Conservation (phyloP, 2,329 filamentous ascomycete genomes). For the Sclerotinia sclerotiorum region DNA sequence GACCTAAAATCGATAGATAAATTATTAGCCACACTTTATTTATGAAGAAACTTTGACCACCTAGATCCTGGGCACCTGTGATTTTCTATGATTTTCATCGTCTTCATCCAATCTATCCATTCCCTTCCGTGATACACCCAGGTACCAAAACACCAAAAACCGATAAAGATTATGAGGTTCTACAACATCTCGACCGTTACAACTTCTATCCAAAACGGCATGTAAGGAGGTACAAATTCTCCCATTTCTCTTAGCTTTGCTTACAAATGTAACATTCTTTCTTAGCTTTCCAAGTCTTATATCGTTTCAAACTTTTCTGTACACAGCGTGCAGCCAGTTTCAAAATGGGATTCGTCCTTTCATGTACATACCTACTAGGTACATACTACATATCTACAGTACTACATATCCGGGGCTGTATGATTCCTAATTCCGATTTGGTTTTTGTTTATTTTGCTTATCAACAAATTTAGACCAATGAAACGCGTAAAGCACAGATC, state of each 20-base stretch:
- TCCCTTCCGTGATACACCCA: background rate
- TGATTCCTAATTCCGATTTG: background rate
- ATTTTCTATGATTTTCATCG: background rate
- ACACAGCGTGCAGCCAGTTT: constrained; percentile 1
- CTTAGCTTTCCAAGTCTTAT: background rate
- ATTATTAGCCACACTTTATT: background rate
- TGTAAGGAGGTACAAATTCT: background rate
- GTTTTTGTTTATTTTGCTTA: background rate
- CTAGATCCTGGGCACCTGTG: too few relatives aligned
- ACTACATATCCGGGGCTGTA: background rate
- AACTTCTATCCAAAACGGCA: background rate
- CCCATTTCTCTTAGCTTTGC: background rate
- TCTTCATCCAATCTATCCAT: background rate
- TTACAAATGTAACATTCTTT: background rate
- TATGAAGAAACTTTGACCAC: background rate
- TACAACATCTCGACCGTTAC: background rate
- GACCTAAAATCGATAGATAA: background rate
- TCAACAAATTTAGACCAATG: background rate
- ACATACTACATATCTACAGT: too few relatives aligned
- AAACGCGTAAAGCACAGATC: constrained; percentile 12
- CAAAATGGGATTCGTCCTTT: background rate
- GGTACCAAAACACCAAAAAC: background rate
- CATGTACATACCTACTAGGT: background rate
- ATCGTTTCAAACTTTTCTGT: background rate
- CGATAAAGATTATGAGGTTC: background rate